Conservation (phyloP, 2,329 filamentous ascomycete genomes). For the Pseudogymnoascus sp. region DNA sequence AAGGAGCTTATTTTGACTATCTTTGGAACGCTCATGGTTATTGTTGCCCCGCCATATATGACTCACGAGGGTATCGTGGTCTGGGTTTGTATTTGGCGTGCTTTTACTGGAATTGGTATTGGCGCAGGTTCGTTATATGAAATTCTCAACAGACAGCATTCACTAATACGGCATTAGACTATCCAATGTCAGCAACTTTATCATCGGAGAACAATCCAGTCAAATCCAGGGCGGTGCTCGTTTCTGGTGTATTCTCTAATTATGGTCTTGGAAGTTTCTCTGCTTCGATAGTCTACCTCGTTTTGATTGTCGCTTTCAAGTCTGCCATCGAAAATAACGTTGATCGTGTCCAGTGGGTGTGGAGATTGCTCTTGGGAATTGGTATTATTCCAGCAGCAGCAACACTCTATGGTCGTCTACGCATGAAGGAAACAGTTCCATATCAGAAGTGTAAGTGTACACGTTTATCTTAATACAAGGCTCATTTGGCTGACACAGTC, state of each 20-base stretch:
- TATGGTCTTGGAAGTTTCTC: not conserved
- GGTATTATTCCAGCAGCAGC: conserved; percentile 4
- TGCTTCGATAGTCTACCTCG: conserved; percentile 9
- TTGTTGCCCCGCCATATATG: conserved; percentile 34
- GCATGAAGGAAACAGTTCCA: conserved; percentile 12
- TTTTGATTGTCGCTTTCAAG: conserved; percentile 12
- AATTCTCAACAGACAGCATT: not conserved
- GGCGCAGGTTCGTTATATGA: conserved; percentile 30
- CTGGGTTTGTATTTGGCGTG: conserved; percentile 41
- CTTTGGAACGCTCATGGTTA: conserved; percentile 39
- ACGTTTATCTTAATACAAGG: not conserved
- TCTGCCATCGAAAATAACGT: conserved; percentile 2
- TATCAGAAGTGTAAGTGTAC: conserved; percentile 9
- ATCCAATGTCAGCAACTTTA: conserved; percentile 61
- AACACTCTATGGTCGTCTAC: conserved; percentile 6
- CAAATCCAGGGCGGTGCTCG: conserved; percentile 27
- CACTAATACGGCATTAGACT: conserved; percentile 47
- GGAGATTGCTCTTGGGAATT: conserved; percentile 10
- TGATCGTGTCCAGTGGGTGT: conserved; percentile 3
- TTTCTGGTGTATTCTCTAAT: conserved; percentile 6
- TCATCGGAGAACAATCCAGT: conserved; percentile 56
- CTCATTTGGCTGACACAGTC: not conserved
- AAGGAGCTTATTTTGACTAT: conserved; percentile 43
- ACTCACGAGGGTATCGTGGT: conserved; percentile 40
- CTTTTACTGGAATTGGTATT: conserved; percentile 48